These are phyloP conservation scores for Eutrema japonicum DNA, from an alignment of 345 rosid species.

Conservation along the genomic window DNA sequence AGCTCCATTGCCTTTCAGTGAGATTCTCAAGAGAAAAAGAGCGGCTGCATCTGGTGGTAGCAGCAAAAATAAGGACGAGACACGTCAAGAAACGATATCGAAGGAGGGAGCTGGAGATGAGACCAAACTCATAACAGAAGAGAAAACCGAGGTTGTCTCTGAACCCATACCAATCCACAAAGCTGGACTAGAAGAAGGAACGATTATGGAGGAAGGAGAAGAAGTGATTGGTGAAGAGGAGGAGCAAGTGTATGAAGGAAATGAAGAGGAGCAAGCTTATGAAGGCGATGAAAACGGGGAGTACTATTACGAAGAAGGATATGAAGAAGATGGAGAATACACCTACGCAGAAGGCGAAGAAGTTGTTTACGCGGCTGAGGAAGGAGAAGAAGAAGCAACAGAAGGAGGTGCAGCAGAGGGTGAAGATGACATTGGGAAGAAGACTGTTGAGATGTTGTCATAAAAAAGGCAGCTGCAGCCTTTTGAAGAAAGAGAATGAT, in stretches of 20 bases:
- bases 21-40: constrained; percentile 85
- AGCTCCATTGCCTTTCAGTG: constrained; percentile 86
- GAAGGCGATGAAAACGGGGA: constrained; percentile 69
- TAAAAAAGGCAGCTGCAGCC: constrained; percentile 33
- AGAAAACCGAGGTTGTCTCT: constrained; percentile 42
- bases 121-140: constrained; percentile 44
- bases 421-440: constrained; percentile 64
- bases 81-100: constrained; percentile 26
- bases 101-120: constrained; percentile 49
- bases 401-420: constrained; percentile 50
- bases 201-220: constrained; percentile 46
- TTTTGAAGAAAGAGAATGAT: constrained; percentile 26
- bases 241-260: constrained; percentile 57
- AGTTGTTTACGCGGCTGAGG: constrained; percentile 40
- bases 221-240: constrained; percentile 52
- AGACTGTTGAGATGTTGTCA: constrained; percentile 62
- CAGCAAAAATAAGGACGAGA: constrained; percentile 29
- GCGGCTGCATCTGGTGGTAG: constrained; percentile 53
- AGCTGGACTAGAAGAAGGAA: constrained; percentile 50
- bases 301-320: constrained; percentile 69
- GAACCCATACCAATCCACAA: constrained; percentile 39
- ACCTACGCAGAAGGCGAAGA: constrained; percentile 65
- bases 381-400: constrained; percentile 48
- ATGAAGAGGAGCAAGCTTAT: constrained; percentile 62
- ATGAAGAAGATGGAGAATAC: constrained; percentile 62